Conservation (phyloP, 2,329 filamentous ascomycete genomes). For the Calycina herbarum region DNA sequence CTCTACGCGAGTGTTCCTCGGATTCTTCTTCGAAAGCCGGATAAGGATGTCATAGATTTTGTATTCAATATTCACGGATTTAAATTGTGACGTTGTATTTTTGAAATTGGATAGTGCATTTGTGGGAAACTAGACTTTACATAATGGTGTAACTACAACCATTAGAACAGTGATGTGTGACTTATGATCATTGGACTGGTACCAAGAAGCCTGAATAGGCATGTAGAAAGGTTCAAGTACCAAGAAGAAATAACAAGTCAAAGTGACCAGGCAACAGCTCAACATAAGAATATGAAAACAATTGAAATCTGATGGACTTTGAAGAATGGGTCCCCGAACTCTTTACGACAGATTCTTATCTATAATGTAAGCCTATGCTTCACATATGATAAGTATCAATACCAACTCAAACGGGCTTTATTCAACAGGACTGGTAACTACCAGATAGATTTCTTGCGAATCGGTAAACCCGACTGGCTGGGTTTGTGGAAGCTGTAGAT, state of each 20-base stretch:
- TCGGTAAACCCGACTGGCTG: not conserved
- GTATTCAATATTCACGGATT: conserved; percentile 4
- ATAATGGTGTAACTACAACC: not conserved
- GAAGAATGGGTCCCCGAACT: not conserved
- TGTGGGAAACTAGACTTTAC: not conserved
- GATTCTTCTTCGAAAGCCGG: not conserved
- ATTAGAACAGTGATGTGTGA: not conserved
- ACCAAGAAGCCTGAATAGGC: not conserved
- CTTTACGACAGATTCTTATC: not conserved
- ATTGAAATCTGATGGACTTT: not conserved
- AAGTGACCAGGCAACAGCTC: not conserved
- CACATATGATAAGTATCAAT: not conserved
- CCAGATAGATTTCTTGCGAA: not conserved
- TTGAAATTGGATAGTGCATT: not conserved
- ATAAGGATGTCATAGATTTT: not conserved
- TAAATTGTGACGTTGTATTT: not conserved
- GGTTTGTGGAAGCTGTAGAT: not conserved
- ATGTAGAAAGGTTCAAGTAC: not conserved
- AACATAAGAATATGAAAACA: not conserved
- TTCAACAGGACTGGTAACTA: not conserved
- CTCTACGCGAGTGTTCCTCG: not conserved
- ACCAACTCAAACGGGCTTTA: not conserved
- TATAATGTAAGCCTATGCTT: not conserved
- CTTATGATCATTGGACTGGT: not conserved
- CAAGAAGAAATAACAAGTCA: not conserved